A percentile compares a stretch with the other conserved stretches of the same genome.
Evolutionary conservation across 441 rosid genomes (phyloP).

Genomic region (Hura crepitans): DNA sequence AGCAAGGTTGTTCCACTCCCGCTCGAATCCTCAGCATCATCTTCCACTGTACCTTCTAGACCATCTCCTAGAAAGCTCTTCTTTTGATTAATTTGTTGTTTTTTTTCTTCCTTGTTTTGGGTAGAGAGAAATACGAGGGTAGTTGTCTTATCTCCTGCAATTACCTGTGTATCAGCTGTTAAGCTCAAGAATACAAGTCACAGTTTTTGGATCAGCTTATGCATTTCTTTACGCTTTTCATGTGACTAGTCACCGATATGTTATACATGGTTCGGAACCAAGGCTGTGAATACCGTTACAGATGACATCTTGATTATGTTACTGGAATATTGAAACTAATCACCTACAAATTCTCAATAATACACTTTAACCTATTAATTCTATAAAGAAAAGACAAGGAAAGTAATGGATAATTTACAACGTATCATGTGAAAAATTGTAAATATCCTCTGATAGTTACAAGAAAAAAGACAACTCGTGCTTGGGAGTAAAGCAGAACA

Average conservation of each 20-base stretch:
- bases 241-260: background rate
- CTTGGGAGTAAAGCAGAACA: slow-evolving; percentile 63
- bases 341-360: too few species aligned
- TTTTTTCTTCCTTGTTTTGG: slow-evolving; percentile 15
- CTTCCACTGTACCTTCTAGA: slow-evolving; percentile 48
- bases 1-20: slow-evolving; percentile 47
- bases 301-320: too few species aligned
- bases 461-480: slow-evolving; percentile 64
- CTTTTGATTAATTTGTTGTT: slow-evolving; percentile 41
- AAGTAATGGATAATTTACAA: slow-evolving; percentile 19
- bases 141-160: background rate
- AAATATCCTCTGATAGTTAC: slow-evolving; percentile 27
- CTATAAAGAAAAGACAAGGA: background rate
- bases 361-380: background rate
- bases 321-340: too few species aligned
- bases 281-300: background rate
- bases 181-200: slow-evolving; percentile 4
- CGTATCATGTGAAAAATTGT: background rate
- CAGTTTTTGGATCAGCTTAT: background rate
- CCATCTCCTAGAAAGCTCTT: slow-evolving; percentile 65
- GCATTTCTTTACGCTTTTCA: background rate
- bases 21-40: slow-evolving; percentile 38
- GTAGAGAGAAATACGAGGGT: slow-evolving; percentile 15
- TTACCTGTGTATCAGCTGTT: slow-evolving; percentile 5
- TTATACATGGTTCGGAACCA: background rate